Conservation (phyloP, 2,329 filamentous ascomycete genomes). For the Aspergillus ochraceus region DNA sequence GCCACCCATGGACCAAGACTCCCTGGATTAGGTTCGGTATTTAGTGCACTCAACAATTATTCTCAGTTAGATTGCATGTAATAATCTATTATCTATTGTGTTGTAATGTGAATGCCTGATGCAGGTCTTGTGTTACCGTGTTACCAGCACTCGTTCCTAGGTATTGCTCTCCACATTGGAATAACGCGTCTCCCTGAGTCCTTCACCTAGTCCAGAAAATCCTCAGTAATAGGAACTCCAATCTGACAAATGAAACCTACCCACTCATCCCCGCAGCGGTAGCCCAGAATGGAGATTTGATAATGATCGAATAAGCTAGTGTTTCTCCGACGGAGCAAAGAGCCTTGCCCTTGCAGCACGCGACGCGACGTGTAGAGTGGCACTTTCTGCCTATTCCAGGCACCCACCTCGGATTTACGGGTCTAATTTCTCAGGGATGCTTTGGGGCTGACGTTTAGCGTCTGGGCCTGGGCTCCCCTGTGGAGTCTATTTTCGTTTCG, state of each 20-base stretch:
- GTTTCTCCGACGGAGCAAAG: constrained; percentile 1
- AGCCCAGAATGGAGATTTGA: background rate
- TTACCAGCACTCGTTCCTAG: background rate
- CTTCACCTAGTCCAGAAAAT: background rate
- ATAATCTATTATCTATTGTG: too few relatives aligned
- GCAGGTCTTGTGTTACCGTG: too few relatives aligned
- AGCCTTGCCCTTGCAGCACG: background rate
- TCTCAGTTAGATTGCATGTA: too few relatives aligned
- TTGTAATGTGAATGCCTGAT: too few relatives aligned
- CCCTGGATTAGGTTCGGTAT: background rate
- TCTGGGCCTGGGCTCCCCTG: background rate
- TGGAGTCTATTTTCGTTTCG: background rate
- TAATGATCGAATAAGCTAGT: constrained; percentile 9
- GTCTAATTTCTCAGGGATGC: background rate
- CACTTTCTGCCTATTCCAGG: background rate
- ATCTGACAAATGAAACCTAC: background rate
- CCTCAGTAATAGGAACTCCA: background rate
- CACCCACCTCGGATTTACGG: constrained; percentile 3
- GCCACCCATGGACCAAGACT: background rate
- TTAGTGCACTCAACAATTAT: too few relatives aligned
- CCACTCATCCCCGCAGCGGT: background rate
- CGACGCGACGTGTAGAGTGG: background rate
- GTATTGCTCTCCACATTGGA: too few relatives aligned
- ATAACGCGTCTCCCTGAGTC: background rate
- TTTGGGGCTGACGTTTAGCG: background rate